Evolutionary conservation across 352 stramenopile genomes (phyloP), one percentile per base, ranked within the genome.

Genomic region (Phytopythium delawarense): DNA sequence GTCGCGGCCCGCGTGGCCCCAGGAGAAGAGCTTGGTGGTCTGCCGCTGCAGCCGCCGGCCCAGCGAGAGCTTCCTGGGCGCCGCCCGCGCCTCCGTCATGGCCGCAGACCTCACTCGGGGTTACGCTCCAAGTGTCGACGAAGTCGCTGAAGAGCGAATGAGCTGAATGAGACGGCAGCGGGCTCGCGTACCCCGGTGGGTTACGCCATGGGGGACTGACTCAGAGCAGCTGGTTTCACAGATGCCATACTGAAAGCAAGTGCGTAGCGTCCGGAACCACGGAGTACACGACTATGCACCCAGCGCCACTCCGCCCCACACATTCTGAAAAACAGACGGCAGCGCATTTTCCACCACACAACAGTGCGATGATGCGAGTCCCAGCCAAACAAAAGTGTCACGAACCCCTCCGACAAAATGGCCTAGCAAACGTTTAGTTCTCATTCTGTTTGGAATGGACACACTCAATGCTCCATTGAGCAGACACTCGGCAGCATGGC

Each of bases 21-120:
- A 23, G 13, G 65, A 61, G 21, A 65, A 59, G 56, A 69, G 61
- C 45, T 74, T 73, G 53, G 69, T 74, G 25, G 66, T 55, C 63
- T 61, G 32, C 48, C 69, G 69, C 66, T 73, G 66, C 56, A 76
- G 59, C 48, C 62, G 62, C 25, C 53, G 56, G 46, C 49, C 45
- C 7, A 62, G 44, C 42, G 57, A 62, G 5, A 37, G 32, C 45
- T 60, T 60, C n/a, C 2, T 13, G 37, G 34, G 21, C 35, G 35
- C 35, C 18, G 35, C 34, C 2, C 4, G 34, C 20, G 54, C 37
- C 39, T 51, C 40, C 7, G 25, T 39, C 30, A 45, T 46, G 20
- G 21, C 45, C 21, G 18, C 7, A 4, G 8, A 25, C 7, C 45
- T 34, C 5, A 21, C 45, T n/a, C 1, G 21, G 4, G 46, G 15